phyloP scores from a whole-genome alignment of 345 rosid species.

The Aurinia saxatilis region DNA sequence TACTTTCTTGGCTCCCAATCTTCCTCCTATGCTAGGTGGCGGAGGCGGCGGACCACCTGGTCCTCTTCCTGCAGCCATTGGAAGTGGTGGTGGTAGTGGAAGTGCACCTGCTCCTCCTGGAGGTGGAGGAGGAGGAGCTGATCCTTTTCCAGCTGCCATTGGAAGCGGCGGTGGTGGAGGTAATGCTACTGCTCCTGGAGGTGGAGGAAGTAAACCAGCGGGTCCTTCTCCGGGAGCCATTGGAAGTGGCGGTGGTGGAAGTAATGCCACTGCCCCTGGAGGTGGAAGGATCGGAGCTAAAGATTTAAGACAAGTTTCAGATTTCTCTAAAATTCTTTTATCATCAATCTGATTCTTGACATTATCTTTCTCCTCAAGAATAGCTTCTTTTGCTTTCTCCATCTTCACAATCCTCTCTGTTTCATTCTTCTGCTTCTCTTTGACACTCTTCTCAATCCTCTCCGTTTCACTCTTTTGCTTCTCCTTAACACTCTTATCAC shows the following conservation, averaged over 20 bases:
- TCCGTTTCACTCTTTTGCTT: slow-evolving; percentile 19
- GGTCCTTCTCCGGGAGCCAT: slow-evolving; percentile 26
- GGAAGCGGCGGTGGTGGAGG: slow-evolving; percentile 35
- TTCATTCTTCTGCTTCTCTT: slow-evolving; percentile 2
- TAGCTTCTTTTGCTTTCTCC: slow-evolving; percentile 7
- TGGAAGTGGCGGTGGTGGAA: slow-evolving; percentile 34
- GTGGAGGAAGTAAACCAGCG: slow-evolving; percentile 16
- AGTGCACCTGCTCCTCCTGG: slow-evolving; percentile 2
- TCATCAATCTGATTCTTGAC: not conserved
- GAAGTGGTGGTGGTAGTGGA: slow-evolving; percentile 37
- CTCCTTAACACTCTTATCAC: slow-evolving; percentile 23
- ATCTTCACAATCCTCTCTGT: slow-evolving; percentile 2
- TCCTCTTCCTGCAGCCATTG: slow-evolving; percentile 25
- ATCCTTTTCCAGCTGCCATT: slow-evolving; percentile 28
- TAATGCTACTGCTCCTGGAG: not conserved
- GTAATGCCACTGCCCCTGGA: not conserved
- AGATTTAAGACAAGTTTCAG: not conserved
- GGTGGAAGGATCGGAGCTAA: slow-evolving; percentile 23
- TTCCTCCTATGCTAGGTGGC: slow-evolving; percentile 43
- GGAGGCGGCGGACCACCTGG: slow-evolving; percentile 53
- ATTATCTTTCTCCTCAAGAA: not conserved
- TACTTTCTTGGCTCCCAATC: slow-evolving; percentile 52
- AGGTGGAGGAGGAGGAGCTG: not conserved
- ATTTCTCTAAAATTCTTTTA: not conserved
- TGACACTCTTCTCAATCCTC: not conserved